Evolutionary conservation across 2,329 filamentous ascomycete genomes (phyloP).

Genomic region (Hymenotorrendiella dingleyae): DNA sequence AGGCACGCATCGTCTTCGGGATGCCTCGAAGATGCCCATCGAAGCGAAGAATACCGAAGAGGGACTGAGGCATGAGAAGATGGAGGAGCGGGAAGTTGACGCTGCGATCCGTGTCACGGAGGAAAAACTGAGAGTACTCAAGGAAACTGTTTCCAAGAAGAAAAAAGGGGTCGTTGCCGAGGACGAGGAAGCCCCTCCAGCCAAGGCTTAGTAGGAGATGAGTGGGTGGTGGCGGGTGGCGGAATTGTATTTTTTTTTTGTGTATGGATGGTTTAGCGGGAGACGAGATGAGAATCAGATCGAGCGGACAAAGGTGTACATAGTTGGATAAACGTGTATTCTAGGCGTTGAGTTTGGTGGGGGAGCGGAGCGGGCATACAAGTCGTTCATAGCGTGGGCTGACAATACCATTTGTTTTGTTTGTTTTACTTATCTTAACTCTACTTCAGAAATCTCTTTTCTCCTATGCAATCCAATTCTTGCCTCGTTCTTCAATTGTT

Average conservation of each 20-base stretch:
- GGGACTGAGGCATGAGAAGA: slow-evolving; percentile 24
- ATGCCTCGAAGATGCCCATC: slow-evolving; percentile 30
- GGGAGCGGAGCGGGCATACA: background rate
- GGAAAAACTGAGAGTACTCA: slow-evolving; percentile 72
- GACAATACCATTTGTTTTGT: slow-evolving; percentile 6
- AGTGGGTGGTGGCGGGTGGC: background rate
- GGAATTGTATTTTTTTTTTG: background rate
- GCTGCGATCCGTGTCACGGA: slow-evolving; percentile 60
- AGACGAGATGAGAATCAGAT: too few species aligned
- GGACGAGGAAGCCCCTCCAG: background rate
- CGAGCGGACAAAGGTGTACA: too few species aligned
- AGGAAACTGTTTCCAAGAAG: slow-evolving; percentile 56
- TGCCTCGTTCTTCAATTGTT: too few species aligned
- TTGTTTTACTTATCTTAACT: background rate
- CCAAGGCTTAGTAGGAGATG: background rate
- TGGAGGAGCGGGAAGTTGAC: slow-evolving; percentile 28
- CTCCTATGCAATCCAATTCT: too few species aligned
- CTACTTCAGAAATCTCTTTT: too few species aligned
- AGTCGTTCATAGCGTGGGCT: slow-evolving; percentile 4
- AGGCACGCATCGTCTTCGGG: slow-evolving; percentile 69
- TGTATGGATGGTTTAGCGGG: background rate
- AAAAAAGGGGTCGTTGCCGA: slow-evolving; percentile 4
- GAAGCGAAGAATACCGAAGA: slow-evolving; percentile 22
- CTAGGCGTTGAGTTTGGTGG: slow-evolving; percentile 4
- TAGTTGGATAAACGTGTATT: background rate